Base-by-base conservation (phyloP, 2,329 filamentous ascomycete species). In the Teratosphaeria viscida region DNA sequence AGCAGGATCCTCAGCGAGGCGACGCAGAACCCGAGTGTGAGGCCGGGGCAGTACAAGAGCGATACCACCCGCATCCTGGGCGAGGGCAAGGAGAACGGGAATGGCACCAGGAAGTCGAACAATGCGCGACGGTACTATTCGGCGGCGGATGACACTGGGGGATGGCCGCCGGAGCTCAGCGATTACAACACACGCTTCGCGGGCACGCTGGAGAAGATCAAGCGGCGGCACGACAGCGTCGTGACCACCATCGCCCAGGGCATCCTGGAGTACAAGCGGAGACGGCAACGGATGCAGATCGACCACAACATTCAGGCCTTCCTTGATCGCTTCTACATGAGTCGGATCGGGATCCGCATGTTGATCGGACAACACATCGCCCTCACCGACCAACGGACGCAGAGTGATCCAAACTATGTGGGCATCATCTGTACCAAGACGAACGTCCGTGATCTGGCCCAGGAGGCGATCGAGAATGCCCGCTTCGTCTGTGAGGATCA, bases 281-380 rank as follows among this genome's bases (percentile, higher is more conserved):
- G 88, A 73, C 85, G 91, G 63, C 94, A 99, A 81, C 86, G 94
- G 58, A 94, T 97, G 87, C 94, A 97, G 73, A 99, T 99, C 70
- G 94, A 97, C 76, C 87, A 92, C 73, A 95, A 92, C 68, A 96
- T 99, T 61, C 94, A 99, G 75, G 87, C 90, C 59, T 99, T 99
- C 79, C 85, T 99, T 65, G 94, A 99, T 77, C 89, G 94, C 61
- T 99, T 99, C 77, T 99, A 99, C 81, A 99, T 99, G 94, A 96
- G 92, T 53, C 90, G 94, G 63, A 99, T 99, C 71, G 94, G 94
- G 65, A 99, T 99, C 67, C 89, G 94, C 68, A 99, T 99, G 94
- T 85, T 99, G 56, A 96, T 99, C 69, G 94, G 94, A 57, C 94
- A 99, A 75, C 94, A 99, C 79, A 96, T 99, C 70, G 94, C 94